Evolutionary conservation across 768 basidiomycete species (phyloP).

Genomic region (Suillus paluster): DNA sequence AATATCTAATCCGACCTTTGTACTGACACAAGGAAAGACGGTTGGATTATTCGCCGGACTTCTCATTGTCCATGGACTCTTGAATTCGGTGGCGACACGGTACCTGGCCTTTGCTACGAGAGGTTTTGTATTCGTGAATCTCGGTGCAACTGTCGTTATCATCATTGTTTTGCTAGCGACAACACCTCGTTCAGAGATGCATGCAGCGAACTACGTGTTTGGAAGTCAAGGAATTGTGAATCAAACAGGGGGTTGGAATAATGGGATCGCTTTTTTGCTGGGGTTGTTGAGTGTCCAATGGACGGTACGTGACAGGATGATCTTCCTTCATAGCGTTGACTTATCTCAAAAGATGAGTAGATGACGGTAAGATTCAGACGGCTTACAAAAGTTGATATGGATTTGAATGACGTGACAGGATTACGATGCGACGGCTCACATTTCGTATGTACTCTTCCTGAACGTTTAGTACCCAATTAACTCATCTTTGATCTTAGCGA

Average conservation of each 20-base stretch:
- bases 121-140: conserved; percentile 85
- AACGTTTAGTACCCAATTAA: background rate
- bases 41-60: conserved; percentile 81
- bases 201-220: conserved; percentile 80
- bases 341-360: conserved; percentile 30
- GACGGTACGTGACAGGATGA: conserved; percentile 56
- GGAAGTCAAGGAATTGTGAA: conserved; percentile 76
- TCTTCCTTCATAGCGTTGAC: background rate
- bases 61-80: conserved; percentile 70
- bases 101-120: conserved; percentile 75
- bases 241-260: conserved; percentile 78
- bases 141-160: conserved; percentile 82
- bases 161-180: conserved; percentile 83
- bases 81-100: conserved; percentile 77
- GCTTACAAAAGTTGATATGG: background rate
- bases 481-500: conserved; percentile 47
- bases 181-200: conserved; percentile 78
- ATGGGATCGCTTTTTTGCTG: conserved; percentile 82
- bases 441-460: conserved; percentile 57
- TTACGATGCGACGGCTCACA: conserved; percentile 83
- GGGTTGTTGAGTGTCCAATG: conserved; percentile 88
- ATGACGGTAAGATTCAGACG: conserved; percentile 52
- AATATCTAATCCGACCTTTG: conserved; percentile 7
- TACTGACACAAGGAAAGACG: conserved; percentile 55
- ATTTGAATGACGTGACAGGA: conserved; percentile 46